Percentiles rank a stretch among this genome's conserved stretches.
phyloP scores from a whole-genome alignment of 2,329 filamentous ascomycete species.

The Sarocladiaceae sp. region DNA sequence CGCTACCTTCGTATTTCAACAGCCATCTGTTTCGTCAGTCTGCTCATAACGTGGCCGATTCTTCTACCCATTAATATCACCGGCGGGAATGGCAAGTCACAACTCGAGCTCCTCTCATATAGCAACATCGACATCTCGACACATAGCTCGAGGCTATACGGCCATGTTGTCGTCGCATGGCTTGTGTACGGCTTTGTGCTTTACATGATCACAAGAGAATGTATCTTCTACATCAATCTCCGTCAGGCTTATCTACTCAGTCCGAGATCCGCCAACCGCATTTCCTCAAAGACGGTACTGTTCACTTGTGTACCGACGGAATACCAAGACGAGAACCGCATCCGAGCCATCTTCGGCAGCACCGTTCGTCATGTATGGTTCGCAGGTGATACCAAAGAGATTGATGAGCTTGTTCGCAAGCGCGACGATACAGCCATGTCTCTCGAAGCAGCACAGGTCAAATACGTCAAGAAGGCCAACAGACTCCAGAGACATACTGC shows the following conservation, averaged over 20 bases:
- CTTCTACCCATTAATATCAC: conserved; percentile 79
- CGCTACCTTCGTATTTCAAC: conserved; percentile 74
- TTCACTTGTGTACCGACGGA: conserved; percentile 77
- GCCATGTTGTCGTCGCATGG: conserved; percentile 72
- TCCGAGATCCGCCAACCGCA: conserved; percentile 72
- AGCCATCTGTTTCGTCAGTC: conserved; percentile 73
- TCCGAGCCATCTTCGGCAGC: conserved; percentile 67
- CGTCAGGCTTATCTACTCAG: conserved; percentile 88
- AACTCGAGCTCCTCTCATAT: conserved; percentile 48
- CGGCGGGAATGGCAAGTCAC: conserved; percentile 56
- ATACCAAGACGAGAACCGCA: conserved; percentile 66
- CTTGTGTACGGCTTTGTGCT: conserved; percentile 81
- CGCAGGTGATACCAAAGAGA: conserved; percentile 60
- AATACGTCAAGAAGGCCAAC: conserved; percentile 60
- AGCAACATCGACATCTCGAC: conserved; percentile 39
- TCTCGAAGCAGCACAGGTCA: conserved; percentile 76
- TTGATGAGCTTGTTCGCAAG: conserved; percentile 70
- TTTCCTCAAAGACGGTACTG: conserved; percentile 85
- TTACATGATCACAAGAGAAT: conserved; percentile 82
- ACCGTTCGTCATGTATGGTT: conserved; percentile 81
- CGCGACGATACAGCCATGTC: conserved; percentile 69
- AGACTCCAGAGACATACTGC: conserved; percentile 26
- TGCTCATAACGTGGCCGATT: conserved; percentile 76
- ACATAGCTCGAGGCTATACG: conserved; percentile 62
- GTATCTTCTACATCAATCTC: conserved; percentile 87